Conservation (phyloP, 768 basidiomycete genomes). For the Boletus sp. region DNA sequence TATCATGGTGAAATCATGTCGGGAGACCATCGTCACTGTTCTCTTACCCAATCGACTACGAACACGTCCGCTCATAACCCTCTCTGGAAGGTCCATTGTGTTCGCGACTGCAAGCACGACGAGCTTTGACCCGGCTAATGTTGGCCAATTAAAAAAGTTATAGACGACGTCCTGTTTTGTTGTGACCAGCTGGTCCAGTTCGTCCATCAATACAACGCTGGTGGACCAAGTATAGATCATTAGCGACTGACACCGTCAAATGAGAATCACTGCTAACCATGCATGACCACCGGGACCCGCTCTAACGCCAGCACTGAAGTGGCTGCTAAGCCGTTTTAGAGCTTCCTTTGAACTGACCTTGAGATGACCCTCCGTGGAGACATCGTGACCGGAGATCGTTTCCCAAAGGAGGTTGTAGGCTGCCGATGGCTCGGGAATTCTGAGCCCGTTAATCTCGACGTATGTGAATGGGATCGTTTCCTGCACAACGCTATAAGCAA, state of each 20-base stretch:
- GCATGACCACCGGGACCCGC: slow-evolving; percentile 83
- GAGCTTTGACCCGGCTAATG: slow-evolving; percentile 79
- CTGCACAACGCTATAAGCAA: slow-evolving; percentile 37
- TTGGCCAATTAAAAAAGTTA: slow-evolving; percentile 99
- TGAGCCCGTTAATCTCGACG: slow-evolving; percentile 96
- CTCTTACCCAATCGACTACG: slow-evolving; percentile 81
- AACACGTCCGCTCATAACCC: slow-evolving; percentile 89
- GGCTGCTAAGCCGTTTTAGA: slow-evolving; percentile 66
- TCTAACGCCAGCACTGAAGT: slow-evolving; percentile 65
- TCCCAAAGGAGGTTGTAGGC: slow-evolving; percentile 94
- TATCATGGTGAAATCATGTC: background rate
- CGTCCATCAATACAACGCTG: slow-evolving; percentile 97
- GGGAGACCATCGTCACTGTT: background rate
- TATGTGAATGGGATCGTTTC: slow-evolving; percentile 94
- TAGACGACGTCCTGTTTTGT: slow-evolving; percentile 98
- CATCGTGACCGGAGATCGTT: slow-evolving; percentile 79
- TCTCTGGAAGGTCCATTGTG: slow-evolving; percentile 95
- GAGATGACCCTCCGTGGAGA: slow-evolving; percentile 56
- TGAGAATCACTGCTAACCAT: slow-evolving; percentile 52
- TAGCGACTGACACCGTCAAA: background rate
- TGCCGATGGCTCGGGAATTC: slow-evolving; percentile 87
- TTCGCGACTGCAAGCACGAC: slow-evolving; percentile 97
- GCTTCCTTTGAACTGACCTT: slow-evolving; percentile 78
- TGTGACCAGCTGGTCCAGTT: slow-evolving; percentile 94
- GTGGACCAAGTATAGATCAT: background rate